A percentile compares a stretch with the other conserved stretches of the same genome.
phyloP scores from a whole-genome alignment of 495 filamentous ascomycete species.

The Neurospora cerealis region DNA sequence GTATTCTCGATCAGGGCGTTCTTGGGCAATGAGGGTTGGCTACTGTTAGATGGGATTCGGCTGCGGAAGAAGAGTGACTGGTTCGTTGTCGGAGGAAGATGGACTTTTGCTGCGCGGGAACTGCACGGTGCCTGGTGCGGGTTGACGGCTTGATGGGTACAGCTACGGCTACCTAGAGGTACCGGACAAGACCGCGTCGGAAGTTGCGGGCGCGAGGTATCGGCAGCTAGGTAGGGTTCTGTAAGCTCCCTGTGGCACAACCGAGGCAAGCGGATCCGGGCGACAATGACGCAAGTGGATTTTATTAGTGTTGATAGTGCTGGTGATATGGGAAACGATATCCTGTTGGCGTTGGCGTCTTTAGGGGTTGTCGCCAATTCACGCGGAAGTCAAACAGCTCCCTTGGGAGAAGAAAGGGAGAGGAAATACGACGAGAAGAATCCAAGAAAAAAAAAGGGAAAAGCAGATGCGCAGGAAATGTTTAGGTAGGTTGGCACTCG shows the following conservation, averaged over 20 bases:
- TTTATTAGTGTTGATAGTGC: neutral
- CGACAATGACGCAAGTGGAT: conserved; percentile 7
- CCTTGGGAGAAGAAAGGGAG: neutral
- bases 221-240: neutral
- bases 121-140: neutral
- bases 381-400: neutral
- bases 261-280: conserved; percentile 19
- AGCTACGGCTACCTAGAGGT: neutral
- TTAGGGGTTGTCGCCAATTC: neutral
- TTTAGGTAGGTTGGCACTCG: neutral
- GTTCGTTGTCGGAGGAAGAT: neutral
- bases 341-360: neutral
- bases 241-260: conserved; percentile 1
- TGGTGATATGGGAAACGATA: neutral
- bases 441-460: neutral
- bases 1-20: neutral
- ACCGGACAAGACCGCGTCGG: neutral
- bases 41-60: neutral
- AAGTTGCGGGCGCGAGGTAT: neutral
- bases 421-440: neutral
- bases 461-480: neutral
- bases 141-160: neutral
- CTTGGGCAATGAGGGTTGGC: neutral
- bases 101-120: neutral
- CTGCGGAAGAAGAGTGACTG: neutral